These are phyloP conservation scores for Coemansia sp. DNA, from an alignment of 192 early-diverging fungal genomes.

Conservation along the genomic window DNA sequence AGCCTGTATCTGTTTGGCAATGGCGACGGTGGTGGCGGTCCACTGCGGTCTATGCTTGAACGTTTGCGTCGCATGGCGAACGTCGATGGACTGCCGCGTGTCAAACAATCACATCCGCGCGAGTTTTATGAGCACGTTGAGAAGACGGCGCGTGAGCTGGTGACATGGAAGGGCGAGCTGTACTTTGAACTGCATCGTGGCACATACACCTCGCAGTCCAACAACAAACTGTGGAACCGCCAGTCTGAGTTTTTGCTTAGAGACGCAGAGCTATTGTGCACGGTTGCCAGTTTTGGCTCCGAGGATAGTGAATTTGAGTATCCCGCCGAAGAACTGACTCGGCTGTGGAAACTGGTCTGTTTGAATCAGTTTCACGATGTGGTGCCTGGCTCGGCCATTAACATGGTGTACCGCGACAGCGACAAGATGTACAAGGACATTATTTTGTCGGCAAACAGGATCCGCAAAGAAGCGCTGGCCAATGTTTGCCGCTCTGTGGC, in stretches of 20 bases:
- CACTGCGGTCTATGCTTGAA: constrained; percentile 78
- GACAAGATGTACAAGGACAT: constrained; percentile 52
- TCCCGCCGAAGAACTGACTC: constrained; percentile 71
- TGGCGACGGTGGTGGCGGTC: constrained; percentile 96
- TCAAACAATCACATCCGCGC: constrained; percentile 72
- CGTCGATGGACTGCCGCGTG: constrained; percentile 71
- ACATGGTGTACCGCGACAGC: constrained; percentile 87
- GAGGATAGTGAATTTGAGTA: constrained; percentile 48
- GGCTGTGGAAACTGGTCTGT: constrained; percentile 84
- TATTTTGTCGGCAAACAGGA: constrained; percentile 27
- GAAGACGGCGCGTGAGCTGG: constrained; percentile 62
- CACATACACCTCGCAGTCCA: constrained; percentile 92
- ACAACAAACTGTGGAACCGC: constrained; percentile 83
- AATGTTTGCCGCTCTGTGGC: constrained; percentile 22
- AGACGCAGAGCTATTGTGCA: constrained; percentile 77
- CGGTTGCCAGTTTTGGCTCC: constrained; percentile 37
- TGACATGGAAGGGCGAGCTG: constrained; percentile 92
- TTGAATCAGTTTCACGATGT: constrained; percentile 99
- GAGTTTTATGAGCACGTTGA: constrained; percentile 85
- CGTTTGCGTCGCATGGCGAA: constrained; percentile 70
- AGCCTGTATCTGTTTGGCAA: constrained; percentile 88
- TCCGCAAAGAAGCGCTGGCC: constrained; percentile 53
- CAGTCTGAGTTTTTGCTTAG: constrained; percentile 78
- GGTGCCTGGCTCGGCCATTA: constrained; percentile 88
- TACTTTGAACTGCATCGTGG: constrained; percentile 99